Evolutionary conservation across 441 rosid species (phyloP).

Genomic region (Croton setiger): DNA sequence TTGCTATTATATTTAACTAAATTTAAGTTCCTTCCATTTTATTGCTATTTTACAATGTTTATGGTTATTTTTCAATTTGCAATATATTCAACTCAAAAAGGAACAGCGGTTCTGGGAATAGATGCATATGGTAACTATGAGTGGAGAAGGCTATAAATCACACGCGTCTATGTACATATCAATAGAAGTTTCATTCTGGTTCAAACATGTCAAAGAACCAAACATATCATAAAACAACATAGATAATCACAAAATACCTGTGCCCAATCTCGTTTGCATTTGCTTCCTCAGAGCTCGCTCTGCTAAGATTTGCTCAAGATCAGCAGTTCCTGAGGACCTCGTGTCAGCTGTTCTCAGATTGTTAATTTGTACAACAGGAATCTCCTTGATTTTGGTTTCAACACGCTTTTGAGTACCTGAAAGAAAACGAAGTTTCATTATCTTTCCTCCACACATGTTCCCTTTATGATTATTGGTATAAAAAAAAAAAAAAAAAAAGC

Average conservation of each 20-base stretch:
- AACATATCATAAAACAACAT: not conserved
- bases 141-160: not conserved
- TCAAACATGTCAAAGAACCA: not conserved
- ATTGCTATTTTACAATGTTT: too few relatives aligned
- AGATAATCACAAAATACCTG: conserved; percentile 10
- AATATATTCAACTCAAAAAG: not conserved
- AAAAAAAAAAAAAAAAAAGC: not conserved
- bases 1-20: too few relatives aligned
- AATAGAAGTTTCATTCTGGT: not conserved
- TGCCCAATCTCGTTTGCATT: conserved; percentile 18
- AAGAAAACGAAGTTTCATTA: conserved; percentile 2
- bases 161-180: not conserved
- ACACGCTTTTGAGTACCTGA: conserved; percentile 14
- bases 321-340: conserved; percentile 18
- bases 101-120: not conserved
- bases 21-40: too few relatives aligned
- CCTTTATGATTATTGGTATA: not conserved
- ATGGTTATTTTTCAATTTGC: too few relatives aligned
- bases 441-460: not conserved
- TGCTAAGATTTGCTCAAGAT: conserved; percentile 26
- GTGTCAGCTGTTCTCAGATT: conserved; percentile 10
- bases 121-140: not conserved
- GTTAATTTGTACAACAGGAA: conserved; percentile 4
- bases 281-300: conserved; percentile 25
- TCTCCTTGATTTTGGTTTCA: conserved; percentile 10